A percentile compares a stretch with the other conserved stretches of the same genome.
These are phyloP conservation scores for Camellia oleifera DNA, from an alignment of 179 eudicot genomes.

Conservation along the genomic window DNA sequence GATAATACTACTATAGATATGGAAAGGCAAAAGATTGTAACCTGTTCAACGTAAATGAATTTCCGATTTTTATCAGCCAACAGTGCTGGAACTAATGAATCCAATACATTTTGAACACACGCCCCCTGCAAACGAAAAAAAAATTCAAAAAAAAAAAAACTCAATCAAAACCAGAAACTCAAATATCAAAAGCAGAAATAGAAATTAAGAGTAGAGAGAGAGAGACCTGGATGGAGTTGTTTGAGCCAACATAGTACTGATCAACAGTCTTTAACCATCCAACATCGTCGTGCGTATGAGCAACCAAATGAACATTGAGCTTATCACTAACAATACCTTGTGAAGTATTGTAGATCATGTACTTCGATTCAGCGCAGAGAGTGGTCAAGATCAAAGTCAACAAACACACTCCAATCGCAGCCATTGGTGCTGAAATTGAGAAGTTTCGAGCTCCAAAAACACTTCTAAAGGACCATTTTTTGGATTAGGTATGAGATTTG, in stretches of 20 bases:
- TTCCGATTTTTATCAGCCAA: slow-evolving; percentile 73
- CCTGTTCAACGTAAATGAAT: slow-evolving; percentile 84
- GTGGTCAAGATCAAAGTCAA: not conserved
- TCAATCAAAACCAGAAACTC: not conserved
- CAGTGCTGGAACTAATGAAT: slow-evolving; percentile 76
- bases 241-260: slow-evolving; percentile 58
- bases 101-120: slow-evolving; percentile 81
- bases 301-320: slow-evolving; percentile 62
- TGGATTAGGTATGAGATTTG: too few species aligned
- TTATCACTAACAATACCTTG: slow-evolving; percentile 33
- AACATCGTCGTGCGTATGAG: slow-evolving; percentile 64
- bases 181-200: not conserved
- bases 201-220: not conserved
- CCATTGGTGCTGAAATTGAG: not conserved
- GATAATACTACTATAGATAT: not conserved
- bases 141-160: not conserved
- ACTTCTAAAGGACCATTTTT: not conserved
- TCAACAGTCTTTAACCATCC: slow-evolving; percentile 67
- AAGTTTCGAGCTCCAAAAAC: not conserved
- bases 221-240: slow-evolving; percentile 47
- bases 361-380: slow-evolving; percentile 32
- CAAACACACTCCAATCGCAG: not conserved
- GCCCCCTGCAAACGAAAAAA: slow-evolving; percentile 50
- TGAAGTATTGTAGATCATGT: slow-evolving; percentile 42
- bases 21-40: not conserved